Percentiles rank a stretch among this genome's conserved stretches.
phyloP scores from a whole-genome alignment of 345 rosid genomes.

The Punica granatum region DNA sequence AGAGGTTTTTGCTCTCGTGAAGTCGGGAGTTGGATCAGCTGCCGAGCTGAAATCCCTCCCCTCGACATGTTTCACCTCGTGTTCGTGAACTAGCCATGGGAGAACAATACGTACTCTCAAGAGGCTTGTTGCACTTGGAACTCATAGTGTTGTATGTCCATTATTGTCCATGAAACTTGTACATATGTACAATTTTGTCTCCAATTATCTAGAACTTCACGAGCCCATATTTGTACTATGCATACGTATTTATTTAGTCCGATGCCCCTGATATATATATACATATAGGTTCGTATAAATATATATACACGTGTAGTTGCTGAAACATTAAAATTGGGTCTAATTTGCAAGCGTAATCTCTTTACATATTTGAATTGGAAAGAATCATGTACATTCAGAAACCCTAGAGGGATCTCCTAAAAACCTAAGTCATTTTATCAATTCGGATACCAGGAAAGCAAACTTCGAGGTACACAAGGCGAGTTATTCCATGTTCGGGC shows the following conservation, averaged over 20 bases:
- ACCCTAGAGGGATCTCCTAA: neutral
- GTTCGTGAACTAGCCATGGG: neutral
- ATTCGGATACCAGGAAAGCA: slow-evolving; percentile 33
- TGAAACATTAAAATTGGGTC: neutral
- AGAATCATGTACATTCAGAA: neutral
- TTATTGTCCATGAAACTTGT: neutral
- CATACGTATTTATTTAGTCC: neutral
- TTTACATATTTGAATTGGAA: neutral
- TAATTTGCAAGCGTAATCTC: neutral
- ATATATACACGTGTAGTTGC: neutral
- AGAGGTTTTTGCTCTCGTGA: neutral
- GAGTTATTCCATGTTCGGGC: slow-evolving; percentile 59
- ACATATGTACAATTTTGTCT: slow-evolving; percentile 9
- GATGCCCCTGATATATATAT: too few relatives aligned
- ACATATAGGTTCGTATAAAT: too few relatives aligned
- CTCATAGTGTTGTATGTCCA: neutral
- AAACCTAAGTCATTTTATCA: neutral
- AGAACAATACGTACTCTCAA: neutral
- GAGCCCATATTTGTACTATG: neutral
- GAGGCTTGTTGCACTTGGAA: neutral
- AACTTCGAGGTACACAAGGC: slow-evolving; percentile 36
- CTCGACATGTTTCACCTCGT: neutral
- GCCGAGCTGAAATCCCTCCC: neutral
- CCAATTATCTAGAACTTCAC: too few relatives aligned
- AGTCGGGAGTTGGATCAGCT: neutral